phyloP scores from a whole-genome alignment of 2,329 filamentous ascomycete genomes.

The Verticillium tricorpus region DNA sequence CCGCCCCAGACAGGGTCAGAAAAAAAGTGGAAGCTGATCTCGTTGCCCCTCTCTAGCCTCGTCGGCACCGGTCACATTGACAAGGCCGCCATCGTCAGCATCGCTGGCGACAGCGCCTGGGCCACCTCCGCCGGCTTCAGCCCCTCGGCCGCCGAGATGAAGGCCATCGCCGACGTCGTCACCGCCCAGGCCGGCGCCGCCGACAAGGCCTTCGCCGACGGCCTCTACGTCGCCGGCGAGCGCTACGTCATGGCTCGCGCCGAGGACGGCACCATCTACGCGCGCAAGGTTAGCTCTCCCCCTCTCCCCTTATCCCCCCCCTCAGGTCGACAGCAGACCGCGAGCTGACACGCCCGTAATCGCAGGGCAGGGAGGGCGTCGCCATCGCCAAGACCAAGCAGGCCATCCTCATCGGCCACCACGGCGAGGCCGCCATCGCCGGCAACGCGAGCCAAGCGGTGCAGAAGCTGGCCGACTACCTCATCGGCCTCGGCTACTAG shows the following conservation, averaged over 20 bases:
- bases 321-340: too few relatives aligned
- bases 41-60: conserved; percentile 52
- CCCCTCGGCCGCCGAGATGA: conserved; percentile 63
- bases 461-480: conserved; percentile 82
- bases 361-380: conserved; percentile 70
- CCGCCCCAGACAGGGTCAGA: not conserved
- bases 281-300: conserved; percentile 63
- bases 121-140: conserved; percentile 66
- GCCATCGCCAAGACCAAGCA: conserved; percentile 82
- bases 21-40: not conserved
- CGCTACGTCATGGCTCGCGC: conserved; percentile 75
- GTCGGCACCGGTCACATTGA: conserved; percentile 75
- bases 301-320: not conserved
- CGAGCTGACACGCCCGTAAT: not conserved
- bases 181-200: conserved; percentile 38
- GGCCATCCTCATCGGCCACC: conserved; percentile 84
- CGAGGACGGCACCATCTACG: conserved; percentile 77
- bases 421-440: conserved; percentile 68
- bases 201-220: conserved; percentile 65
- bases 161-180: conserved; percentile 51
- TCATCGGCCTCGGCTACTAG: conserved; percentile 75
- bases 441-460: conserved; percentile 75
- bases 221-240: conserved; percentile 70
- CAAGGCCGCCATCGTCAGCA: conserved; percentile 80
- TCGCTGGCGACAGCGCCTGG: conserved; percentile 76